These are phyloP conservation scores for Kwoniella bestiolae DNA, from an alignment of 768 basidiomycete species.

Conservation along the genomic window DNA sequence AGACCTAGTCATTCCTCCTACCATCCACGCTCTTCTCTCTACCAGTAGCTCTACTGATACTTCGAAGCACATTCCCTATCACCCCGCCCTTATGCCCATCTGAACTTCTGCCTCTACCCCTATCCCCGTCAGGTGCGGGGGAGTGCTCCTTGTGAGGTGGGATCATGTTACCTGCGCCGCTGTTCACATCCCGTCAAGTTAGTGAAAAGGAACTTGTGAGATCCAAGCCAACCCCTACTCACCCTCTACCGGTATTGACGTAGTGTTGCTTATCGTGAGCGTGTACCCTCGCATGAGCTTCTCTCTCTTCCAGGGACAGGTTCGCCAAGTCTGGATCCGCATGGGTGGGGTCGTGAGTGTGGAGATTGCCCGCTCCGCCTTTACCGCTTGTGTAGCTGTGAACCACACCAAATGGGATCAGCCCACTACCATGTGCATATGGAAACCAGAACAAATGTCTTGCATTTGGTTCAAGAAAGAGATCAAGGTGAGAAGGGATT, in stretches of 20 bases:
- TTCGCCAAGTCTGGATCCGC: slow-evolving; percentile 29
- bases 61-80: slow-evolving; percentile 48
- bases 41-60: slow-evolving; percentile 47
- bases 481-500: too few species aligned
- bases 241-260: slow-evolving; percentile 48
- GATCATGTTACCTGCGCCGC: slow-evolving; percentile 47
- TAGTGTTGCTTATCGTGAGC: slow-evolving; percentile 31
- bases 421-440: too few species aligned
- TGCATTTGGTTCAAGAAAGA: too few species aligned
- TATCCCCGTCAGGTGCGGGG: slow-evolving; percentile 28
- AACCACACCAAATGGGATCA: background rate
- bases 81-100: slow-evolving; percentile 44
- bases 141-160: slow-evolving; percentile 19
- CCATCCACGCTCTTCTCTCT: slow-evolving; percentile 20
- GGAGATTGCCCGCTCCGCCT: slow-evolving; percentile 31
- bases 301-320: slow-evolving; percentile 50
- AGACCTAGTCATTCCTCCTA: slow-evolving; percentile 4
- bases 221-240: too few species aligned
- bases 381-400: slow-evolving; percentile 9
- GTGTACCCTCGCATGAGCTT: slow-evolving; percentile 45
- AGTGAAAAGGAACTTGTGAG: background rate
- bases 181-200: too few species aligned
- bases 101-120: slow-evolving; percentile 37
- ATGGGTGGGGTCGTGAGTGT: slow-evolving; percentile 27
- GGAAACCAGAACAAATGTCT: too few species aligned